These are phyloP conservation scores for Brasenia schreberi DNA, from an alignment of 164 flowering plant genomes.

Conservation along the genomic window DNA sequence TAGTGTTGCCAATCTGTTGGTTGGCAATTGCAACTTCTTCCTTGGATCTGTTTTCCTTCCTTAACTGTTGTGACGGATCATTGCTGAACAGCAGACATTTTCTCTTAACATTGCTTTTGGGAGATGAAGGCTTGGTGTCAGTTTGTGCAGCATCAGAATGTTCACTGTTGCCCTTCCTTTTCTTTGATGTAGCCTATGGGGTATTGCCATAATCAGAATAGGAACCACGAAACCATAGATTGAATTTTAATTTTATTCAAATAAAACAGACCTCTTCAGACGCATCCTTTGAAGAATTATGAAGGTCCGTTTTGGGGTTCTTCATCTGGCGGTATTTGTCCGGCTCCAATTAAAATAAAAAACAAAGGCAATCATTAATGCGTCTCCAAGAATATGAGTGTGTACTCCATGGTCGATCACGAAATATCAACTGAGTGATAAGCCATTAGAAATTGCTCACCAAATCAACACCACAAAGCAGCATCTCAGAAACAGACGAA, in stretches of 20 bases:
- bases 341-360: not conserved
- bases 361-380: not conserved
- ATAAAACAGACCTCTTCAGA: not conserved
- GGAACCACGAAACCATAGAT: too few relatives aligned
- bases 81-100: not conserved
- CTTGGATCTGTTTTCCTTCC: not conserved
- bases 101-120: slow-evolving; percentile 6
- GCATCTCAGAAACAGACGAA: slow-evolving; percentile 67
- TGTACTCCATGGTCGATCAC: too few relatives aligned
- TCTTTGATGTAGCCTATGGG: not conserved
- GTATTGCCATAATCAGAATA: not conserved
- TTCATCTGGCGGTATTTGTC: not conserved
- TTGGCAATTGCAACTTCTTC: not conserved
- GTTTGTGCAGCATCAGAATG: slow-evolving; percentile 24
- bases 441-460: not conserved
- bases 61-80: not conserved
- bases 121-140: slow-evolving; percentile 9
- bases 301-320: not conserved
- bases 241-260: too few relatives aligned
- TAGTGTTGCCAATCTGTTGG: too few relatives aligned
- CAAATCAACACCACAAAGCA: slow-evolving; percentile 9
- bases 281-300: not conserved
- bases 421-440: too few relatives aligned
- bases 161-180: slow-evolving; percentile 44
- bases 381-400: too few relatives aligned